Percentiles rank a stretch among this genome's conserved stretches.
These are phyloP conservation scores for Meyerozyma smithsonii DNA, from an alignment of 1,139 yeast genomes.

Conservation along the genomic window DNA sequence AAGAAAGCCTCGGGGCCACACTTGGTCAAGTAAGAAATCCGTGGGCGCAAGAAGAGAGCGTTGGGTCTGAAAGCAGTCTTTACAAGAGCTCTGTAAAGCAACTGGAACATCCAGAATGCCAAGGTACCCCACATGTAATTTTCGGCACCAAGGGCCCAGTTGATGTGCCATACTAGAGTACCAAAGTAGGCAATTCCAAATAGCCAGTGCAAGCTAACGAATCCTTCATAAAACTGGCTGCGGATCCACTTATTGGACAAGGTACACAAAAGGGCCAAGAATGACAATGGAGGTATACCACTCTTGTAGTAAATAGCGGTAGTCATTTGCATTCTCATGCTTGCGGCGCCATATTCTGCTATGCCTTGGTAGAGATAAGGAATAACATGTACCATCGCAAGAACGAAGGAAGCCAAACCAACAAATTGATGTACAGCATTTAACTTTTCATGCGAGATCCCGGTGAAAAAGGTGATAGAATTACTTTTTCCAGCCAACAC, in stretches of 20 bases:
- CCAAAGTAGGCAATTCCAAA: conserved; percentile 51
- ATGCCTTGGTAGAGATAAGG: conserved; percentile 47
- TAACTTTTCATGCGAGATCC: conserved; percentile 52
- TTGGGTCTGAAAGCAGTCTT: conserved; percentile 48
- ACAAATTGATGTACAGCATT: conserved; percentile 51
- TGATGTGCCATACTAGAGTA: conserved; percentile 48
- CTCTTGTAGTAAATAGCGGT: conserved; percentile 18
- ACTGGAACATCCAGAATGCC: conserved; percentile 53
- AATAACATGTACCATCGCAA: conserved; percentile 49
- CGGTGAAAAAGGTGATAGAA: conserved; percentile 46
- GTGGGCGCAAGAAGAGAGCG: conserved; percentile 40
- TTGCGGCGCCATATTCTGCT: conserved; percentile 45
- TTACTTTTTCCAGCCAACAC: conserved; percentile 52
- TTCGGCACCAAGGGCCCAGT: conserved; percentile 32
- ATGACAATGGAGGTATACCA: conserved; percentile 42
- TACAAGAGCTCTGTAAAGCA: conserved; percentile 44
- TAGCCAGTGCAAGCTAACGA: conserved; percentile 57
- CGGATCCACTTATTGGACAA: conserved; percentile 44
- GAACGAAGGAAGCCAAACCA: conserved; percentile 41
- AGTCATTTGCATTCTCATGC: conserved; percentile 15
- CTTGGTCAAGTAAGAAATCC: conserved; percentile 33
- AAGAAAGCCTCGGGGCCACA: conserved; percentile 35
- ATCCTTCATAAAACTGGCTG: conserved; percentile 44
- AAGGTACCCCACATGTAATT: conserved; percentile 53
- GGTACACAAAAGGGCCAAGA: conserved; percentile 42